Base-by-base conservation (phyloP, 177 flowering plant species). In the Tripterygium wilfordii region DNA sequence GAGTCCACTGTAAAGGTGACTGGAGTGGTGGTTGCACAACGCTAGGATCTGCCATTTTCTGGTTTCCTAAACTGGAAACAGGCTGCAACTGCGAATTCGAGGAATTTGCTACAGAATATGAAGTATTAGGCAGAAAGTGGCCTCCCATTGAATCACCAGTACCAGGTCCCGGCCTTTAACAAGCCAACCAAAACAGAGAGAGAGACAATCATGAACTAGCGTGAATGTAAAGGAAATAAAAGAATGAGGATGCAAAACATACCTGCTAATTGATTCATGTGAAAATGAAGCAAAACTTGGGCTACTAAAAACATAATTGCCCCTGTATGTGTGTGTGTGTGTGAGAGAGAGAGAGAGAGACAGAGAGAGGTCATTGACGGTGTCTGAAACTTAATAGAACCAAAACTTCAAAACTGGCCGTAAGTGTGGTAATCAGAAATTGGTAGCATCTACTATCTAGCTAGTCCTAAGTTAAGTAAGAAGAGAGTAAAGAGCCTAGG, bases 1-100 rank as follows among this genome's bases (percentile, higher is more conserved):
- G 62, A 48, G 62, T 26, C 47, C 47, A 30, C 58, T 48, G 43
- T 57, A 57, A 46, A 48, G 61, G 53, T 8, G 54, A 36, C 23
- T 50, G 61, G 39, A 30, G 25, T 15, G 47, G 37, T 26, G 28
- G 60, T 20, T 53, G 64, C 6, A 17, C 23, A 40, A 51, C 39
- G 49, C 8, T 23, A 36, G 60, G 26, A 23, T 45, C 25, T 16
- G 39, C 47, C 17, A 30, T 33, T 49, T 30, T 60, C 7, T 13
- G 35, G 47, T 51, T 53, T 46, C 20, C 29, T 42, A 29, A 42
- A 14, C 53, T 48, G 9, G 59, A 25, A 57, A 24, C 52, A 22
- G 42, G 52, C 45, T 50, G 62, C 41, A 52, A 50, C 24, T 39
- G 52, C 4, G 50, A 50, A 36, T 32, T 19, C 51, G 64, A 5